A percentile compares a stretch with the other conserved stretches of the same genome.
phyloP scores from a whole-genome alignment of 805 yeast genomes.

The Metschnikowia rubicola region DNA sequence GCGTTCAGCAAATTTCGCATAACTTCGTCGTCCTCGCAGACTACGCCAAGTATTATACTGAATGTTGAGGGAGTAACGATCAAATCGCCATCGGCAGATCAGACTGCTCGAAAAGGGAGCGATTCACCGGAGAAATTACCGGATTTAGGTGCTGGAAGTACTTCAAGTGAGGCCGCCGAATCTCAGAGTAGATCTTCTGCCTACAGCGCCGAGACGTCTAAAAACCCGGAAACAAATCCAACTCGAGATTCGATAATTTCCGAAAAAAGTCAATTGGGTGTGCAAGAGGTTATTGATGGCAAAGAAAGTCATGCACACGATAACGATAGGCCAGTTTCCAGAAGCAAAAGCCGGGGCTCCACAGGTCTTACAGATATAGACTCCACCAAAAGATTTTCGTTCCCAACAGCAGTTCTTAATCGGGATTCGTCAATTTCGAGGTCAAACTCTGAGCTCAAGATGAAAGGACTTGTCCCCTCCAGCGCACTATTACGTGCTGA shows the following conservation, averaged over 20 bases:
- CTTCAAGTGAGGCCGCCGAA: background rate
- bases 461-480: conserved; percentile 14
- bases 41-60: background rate
- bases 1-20: conserved; percentile 34
- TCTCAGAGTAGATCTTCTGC: conserved; percentile 4
- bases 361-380: background rate
- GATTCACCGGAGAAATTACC: too few species aligned
- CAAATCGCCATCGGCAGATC: background rate
- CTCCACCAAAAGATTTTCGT: background rate
- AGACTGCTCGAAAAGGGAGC: background rate
- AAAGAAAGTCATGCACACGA: background rate
- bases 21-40: conserved; percentile 4
- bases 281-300: background rate
- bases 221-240: background rate
- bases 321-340: background rate
- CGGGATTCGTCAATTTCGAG: conserved; percentile 13
- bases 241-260: conserved; percentile 1
- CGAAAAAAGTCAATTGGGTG: background rate
- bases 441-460: conserved; percentile 16
- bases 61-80: background rate
- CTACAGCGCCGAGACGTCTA: conserved; percentile 3
- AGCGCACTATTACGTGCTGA: conserved; percentile 12
- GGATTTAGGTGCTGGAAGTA: background rate
- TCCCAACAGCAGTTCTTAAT: background rate
- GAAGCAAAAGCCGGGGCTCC: background rate